A percentile compares a stretch with the other conserved stretches of the same genome.
Evolutionary conservation across 192 early-diverging fungal genomes (phyloP).

Genomic region (Paraglomus occultum): DNA sequence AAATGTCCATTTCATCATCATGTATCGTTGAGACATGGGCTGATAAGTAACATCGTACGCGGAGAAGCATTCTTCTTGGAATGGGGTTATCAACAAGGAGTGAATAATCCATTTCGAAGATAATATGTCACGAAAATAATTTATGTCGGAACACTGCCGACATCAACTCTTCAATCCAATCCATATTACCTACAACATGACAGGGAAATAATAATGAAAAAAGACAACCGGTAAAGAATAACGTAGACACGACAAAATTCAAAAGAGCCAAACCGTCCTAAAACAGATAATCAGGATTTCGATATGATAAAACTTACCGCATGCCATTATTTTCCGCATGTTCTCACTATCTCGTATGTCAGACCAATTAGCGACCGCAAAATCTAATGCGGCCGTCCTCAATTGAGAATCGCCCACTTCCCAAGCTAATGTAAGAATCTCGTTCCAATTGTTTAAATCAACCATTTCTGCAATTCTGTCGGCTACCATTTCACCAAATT

Average conservation of each 20-base stretch:
- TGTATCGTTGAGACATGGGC: no score
- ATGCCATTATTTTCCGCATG: constrained; percentile 25
- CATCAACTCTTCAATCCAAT: constrained; percentile 30
- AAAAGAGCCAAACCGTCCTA: not conserved
- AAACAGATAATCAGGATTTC: not conserved
- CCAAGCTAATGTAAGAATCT: constrained; percentile 28
- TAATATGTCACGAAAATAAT: not conserved
- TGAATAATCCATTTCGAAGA: no score
- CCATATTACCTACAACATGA: constrained; percentile 24
- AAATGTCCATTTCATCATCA: no score
- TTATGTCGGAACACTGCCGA: not conserved
- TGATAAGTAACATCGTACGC: no score
- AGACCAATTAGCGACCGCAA: constrained; percentile 26
- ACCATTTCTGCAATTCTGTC: constrained; percentile 26
- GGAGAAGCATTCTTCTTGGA: no score
- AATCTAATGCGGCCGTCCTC: constrained; percentile 24
- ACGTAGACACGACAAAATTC: no score
- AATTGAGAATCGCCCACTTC: constrained; percentile 24
- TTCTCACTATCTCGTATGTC: constrained; percentile 20
- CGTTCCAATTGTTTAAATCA: constrained; percentile 27
- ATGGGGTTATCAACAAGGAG: no score
- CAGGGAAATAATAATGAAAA: not conserved
- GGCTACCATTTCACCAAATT: constrained; percentile 21
- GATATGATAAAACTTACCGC: not conserved
- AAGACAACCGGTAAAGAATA: not conserved